phyloP scores from a whole-genome alignment of 148 eudicot genomes.

The Dysphania ambrosioides region DNA sequence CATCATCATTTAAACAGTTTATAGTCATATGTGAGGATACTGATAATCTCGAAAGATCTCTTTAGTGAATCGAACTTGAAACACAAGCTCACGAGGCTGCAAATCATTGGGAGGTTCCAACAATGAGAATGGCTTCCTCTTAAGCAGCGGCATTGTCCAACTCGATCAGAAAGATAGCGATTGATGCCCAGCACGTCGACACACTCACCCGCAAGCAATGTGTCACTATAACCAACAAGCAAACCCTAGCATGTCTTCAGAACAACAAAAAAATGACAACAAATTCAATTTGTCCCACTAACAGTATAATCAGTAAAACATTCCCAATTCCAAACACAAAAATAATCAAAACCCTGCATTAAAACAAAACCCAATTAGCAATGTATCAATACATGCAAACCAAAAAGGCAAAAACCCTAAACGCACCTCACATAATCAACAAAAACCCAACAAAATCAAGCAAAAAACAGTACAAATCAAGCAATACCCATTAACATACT shows the following conservation, averaged over 20 bases:
- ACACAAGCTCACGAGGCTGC: conserved; percentile 65
- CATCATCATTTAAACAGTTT: conserved; percentile 13
- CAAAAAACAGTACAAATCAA: conserved; percentile 20
- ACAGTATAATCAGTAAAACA: background rate
- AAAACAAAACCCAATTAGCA: conserved; percentile 8
- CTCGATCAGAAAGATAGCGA: conserved; percentile 16
- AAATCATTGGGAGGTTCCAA: conserved; percentile 65
- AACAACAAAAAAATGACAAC: conserved; percentile 12
- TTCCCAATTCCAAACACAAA: conserved; percentile 15
- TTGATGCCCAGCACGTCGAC: conserved; percentile 13
- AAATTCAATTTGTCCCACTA: conserved; percentile 9
- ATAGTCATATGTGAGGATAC: conserved; percentile 57
- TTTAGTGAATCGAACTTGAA: conserved; percentile 77
- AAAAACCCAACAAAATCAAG: conserved; percentile 2
- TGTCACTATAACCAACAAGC: background rate
- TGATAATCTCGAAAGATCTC: conserved; percentile 82
- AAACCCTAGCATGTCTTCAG: conserved; percentile 23
- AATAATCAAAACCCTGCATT: conserved; percentile 3
- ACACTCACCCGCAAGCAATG: conserved; percentile 11
- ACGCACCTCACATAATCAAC: conserved; percentile 9
- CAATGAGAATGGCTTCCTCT: conserved; percentile 69
- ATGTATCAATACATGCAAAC: conserved; percentile 28
- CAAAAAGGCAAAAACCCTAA: conserved; percentile 25
- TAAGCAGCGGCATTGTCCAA: conserved; percentile 69
- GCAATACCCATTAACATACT: conserved; percentile 25